Base-by-base conservation (phyloP, 2,329 filamentous ascomycete genomes). In the Pseudopithomyces chartarum region DNA sequence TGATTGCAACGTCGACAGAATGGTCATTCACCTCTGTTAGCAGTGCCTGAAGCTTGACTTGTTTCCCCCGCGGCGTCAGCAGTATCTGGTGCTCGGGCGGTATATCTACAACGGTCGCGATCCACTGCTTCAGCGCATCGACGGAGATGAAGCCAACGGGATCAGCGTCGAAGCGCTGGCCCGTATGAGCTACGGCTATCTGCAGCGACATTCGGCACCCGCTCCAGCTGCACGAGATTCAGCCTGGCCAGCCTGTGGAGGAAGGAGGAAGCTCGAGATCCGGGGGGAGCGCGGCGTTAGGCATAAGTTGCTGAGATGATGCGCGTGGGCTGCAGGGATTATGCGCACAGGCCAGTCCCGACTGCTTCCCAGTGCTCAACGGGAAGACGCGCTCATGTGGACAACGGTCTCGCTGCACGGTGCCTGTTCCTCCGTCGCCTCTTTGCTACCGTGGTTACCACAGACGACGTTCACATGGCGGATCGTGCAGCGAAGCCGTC, bases 121-220 rank as follows among this genome's bases (percentile, higher is more conserved):
- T 89, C 87, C 91, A 95, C 76, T 84, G 80, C 77, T 90, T 91
- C 66, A 98, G 86, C 61, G 90, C 90, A 79, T 98, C 94, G 74
- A 97, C 84, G 56, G 88, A 90, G 67, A 85, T 83, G 78, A 94
- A 90, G 73, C 87, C 85, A 62, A 87, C 84, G 65, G 88, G 86
- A 79, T 96, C 91, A 76, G 90, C 85, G 76, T 88, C 84, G 74
- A 97, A 84, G 79, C 89, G 89, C 83, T 92, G 89, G 82, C 94
- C 94, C 78, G 90, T 92, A 81, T 96, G 93, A 84, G 92, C 92
- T 75, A 97, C 89, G 82, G 92, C 91, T 79, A 97, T 88, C 81
- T 91, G 87, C 76, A 94, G 86, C 81, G 91, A 90, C 92, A 96
- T 96, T 79, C 82, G 85, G 62, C 57, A 55, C 53, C 57, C 62